These are phyloP conservation scores for Lithospermum erythrorhizon DNA, from an alignment of 257 asterid genomes.

Conservation along the genomic window DNA sequence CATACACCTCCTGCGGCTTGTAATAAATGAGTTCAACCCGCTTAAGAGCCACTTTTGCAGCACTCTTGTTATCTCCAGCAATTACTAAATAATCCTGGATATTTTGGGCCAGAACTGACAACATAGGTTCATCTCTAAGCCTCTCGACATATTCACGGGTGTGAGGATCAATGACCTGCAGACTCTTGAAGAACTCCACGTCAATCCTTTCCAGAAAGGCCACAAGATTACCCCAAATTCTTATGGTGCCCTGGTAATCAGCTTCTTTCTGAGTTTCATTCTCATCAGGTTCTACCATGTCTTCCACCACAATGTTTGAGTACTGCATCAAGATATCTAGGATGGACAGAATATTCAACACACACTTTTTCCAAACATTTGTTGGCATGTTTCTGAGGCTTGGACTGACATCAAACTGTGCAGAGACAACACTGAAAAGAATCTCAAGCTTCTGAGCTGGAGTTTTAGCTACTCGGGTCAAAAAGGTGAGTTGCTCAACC, in stretches of 20 bases:
- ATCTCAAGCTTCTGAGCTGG: constrained; percentile 98
- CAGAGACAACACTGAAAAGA: constrained; percentile 79
- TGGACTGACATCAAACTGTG: constrained; percentile 82
- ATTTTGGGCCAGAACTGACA: constrained; percentile 77
- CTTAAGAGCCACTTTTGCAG: constrained; percentile 93
- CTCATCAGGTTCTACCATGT: constrained; percentile 82
- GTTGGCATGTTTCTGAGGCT: constrained; percentile 95
- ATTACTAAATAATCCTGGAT: constrained; percentile 70
- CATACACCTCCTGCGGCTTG: constrained; percentile 93
- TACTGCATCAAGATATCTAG: constrained; percentile 76
- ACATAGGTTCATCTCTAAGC: constrained; percentile 77
- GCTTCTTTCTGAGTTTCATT: constrained; percentile 86
- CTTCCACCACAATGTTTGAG: constrained; percentile 84
- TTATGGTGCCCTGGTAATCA: constrained; percentile 54
- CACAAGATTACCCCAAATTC: constrained; percentile 90
- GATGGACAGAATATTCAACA: constrained; percentile 54
- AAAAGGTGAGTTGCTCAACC: constrained; percentile 91
- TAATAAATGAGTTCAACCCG: constrained; percentile 82
- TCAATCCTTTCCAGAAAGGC: constrained; percentile 85
- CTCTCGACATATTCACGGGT: constrained; percentile 90
- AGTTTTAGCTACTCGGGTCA: constrained; percentile 85
- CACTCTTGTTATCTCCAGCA: constrained; percentile 63
- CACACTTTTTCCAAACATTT: constrained; percentile 87
- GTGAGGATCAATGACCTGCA: constrained; percentile 96
- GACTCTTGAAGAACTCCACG: constrained; percentile 79